Evolutionary conservation across 2,329 filamentous ascomycete genomes (phyloP).

Genomic region (Trichoderma sp.): DNA sequence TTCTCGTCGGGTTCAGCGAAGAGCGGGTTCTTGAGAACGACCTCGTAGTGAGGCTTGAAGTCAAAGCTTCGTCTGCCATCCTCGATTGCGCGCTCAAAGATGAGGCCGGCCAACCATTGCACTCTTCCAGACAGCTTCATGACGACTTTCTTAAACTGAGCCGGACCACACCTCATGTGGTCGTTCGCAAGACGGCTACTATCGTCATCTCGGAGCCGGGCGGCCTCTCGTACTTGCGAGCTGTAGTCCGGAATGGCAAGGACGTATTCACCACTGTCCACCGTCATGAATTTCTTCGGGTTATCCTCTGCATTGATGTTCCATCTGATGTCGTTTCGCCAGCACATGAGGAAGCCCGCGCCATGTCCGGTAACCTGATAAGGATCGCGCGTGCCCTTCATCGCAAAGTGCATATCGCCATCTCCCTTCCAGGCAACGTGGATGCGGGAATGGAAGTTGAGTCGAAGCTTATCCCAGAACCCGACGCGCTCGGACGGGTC

Average conservation of each 20-base stretch:
- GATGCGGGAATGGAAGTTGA: slow-evolving; percentile 91
- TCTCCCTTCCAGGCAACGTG: slow-evolving; percentile 91
- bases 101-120: slow-evolving; percentile 85
- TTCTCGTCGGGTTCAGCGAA: slow-evolving; percentile 65
- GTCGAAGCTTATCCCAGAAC: slow-evolving; percentile 97
- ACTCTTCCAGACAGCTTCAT: slow-evolving; percentile 99
- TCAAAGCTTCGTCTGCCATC: slow-evolving; percentile 76
- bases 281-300: slow-evolving; percentile 90
- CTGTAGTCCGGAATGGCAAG: slow-evolving; percentile 93
- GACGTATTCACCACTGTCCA: slow-evolving; percentile 93
- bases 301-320: slow-evolving; percentile 83
- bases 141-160: slow-evolving; percentile 95
- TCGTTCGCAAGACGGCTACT: slow-evolving; percentile 65
- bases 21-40: slow-evolving; percentile 79
- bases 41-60: slow-evolving; percentile 90
- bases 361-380: slow-evolving; percentile 92
- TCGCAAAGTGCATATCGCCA: slow-evolving; percentile 88
- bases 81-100: slow-evolving; percentile 84
- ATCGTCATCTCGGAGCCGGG: slow-evolving; percentile 53
- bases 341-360: slow-evolving; percentile 97
- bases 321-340: slow-evolving; percentile 91
- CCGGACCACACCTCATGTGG: slow-evolving; percentile 71
- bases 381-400: slow-evolving; percentile 91
- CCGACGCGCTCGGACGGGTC: slow-evolving; percentile 92
- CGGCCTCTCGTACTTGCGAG: slow-evolving; percentile 74